These are phyloP conservation scores for Aspergillus hiratsukae DNA, from an alignment of 2,329 filamentous ascomycete genomes.

Conservation along the genomic window DNA sequence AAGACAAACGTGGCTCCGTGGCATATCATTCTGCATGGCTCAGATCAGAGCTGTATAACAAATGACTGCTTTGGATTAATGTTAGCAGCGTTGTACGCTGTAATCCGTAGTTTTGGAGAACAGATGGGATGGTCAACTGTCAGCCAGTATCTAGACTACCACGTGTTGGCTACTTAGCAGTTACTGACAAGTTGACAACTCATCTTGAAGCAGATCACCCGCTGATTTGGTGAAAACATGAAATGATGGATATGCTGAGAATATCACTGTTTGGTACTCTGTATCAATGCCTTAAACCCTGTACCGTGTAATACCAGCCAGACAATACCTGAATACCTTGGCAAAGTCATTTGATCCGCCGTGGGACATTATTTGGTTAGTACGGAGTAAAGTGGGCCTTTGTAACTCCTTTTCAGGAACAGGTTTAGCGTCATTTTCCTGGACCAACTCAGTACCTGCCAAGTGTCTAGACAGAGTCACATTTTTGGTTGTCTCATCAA, in stretches of 20 bases:
- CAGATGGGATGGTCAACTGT: too few relatives aligned
- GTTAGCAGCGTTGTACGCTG: too few relatives aligned
- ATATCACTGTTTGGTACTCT: too few relatives aligned
- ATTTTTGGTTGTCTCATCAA: neutral
- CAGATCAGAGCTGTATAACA: too few relatives aligned
- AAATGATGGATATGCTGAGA: neutral
- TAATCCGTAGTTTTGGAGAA: too few relatives aligned
- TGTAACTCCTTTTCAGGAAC: constrained; percentile 25
- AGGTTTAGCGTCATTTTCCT: constrained; percentile 21
- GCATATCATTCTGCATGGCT: too few relatives aligned
- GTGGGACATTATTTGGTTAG: neutral
- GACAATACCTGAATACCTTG: too few relatives aligned
- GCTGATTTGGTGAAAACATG: too few relatives aligned
- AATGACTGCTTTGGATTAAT: too few relatives aligned
- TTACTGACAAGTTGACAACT: neutral
- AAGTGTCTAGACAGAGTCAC: neutral
- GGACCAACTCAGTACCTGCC: neutral
- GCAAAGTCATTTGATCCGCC: neutral
- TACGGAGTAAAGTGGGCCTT: constrained; percentile 12
- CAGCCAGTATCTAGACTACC: too few relatives aligned
- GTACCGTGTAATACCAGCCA: neutral
- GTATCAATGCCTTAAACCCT: neutral
- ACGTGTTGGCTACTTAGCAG: too few relatives aligned
- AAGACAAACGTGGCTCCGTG: too few relatives aligned
- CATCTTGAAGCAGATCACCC: neutral